Base-by-base conservation (phyloP, 1,284 basidiomycete species). In the Trichosporon coremiiforme region DNA sequence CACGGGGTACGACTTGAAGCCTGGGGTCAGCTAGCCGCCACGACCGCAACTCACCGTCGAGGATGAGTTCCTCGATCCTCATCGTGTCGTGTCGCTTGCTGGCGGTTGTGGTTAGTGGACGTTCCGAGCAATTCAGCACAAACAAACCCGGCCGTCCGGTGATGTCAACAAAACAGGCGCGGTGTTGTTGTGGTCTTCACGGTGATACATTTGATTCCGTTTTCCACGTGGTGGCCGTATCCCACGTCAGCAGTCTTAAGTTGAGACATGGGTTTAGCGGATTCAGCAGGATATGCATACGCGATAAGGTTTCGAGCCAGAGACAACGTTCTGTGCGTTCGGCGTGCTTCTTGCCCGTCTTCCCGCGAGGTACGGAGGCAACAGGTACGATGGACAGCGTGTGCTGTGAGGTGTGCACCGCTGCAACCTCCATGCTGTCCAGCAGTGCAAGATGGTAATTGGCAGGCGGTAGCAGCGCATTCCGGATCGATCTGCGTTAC, bases 1-100 rank as follows among this genome's bases (percentile, higher is more conserved):
- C 36, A 95, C 94, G 20, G 95, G 95, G 79, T 98, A 98, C 17
- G 95, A 98, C 84, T 98, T 98, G 88, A 95, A 95, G 66, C 93
- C 92, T 94, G 71, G 0, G 38, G 65, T 69, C 47, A 72, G 68
- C 65, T 38, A 25, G 25, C 7, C 1, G 5, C 20, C 9, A 17
- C 0, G 2, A 4, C 29, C 3, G 2, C 1, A 9, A 71, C 80
- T 35, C 69, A 87, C 90, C 91, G 83, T 93, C 91, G 64, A 93
- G 85, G 66, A 93, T 89, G 57, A 93, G 87, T 77, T 93, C 91
- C 79, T 92, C 90, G 66, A 93, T 93, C 72, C 90, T 86, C 91
- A 93, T 93, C 36, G 47, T 80, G 78, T 62, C 53, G 57, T 36
- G 22, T 22, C 33, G 53, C 38, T 22, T 20, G 53, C 25, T 25